A percentile compares a stretch with the other conserved stretches of the same genome.
Evolutionary conservation across 495 filamentous ascomycete genomes (phyloP).

Genomic region (Talaromyces stipitatus): DNA sequence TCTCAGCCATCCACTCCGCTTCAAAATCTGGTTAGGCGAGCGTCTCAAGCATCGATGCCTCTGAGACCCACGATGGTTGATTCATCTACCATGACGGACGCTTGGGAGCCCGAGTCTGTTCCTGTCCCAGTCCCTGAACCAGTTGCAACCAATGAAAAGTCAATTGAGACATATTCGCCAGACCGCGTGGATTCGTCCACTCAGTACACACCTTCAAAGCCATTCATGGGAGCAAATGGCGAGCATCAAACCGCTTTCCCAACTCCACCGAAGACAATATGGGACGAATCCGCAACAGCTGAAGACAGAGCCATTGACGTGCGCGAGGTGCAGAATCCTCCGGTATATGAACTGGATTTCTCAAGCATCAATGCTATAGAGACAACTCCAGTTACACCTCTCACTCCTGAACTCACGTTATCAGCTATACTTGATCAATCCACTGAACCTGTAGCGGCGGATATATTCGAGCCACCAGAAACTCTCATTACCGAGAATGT

Average conservation of each 20-base stretch:
- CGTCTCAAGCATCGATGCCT: conserved; percentile 24
- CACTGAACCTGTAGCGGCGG: conserved; percentile 25
- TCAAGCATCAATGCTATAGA: conserved; percentile 31
- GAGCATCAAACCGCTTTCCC: conserved; percentile 27
- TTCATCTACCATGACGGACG: conserved; percentile 82
- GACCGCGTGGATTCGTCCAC: conserved; percentile 26
- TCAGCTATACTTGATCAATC: conserved; percentile 21
- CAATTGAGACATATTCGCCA: conserved; percentile 6
- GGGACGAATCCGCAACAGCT: conserved; percentile 22
- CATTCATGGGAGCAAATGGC: conserved; percentile 10
- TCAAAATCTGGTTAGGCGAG: conserved; percentile 33
- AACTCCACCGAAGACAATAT: conserved; percentile 32
- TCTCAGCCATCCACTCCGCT: conserved; percentile 48
- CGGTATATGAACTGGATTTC: conserved; percentile 22
- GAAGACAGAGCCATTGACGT: conserved; percentile 10
- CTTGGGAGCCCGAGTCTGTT: conserved; percentile 28
- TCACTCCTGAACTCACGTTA: conserved; percentile 21
- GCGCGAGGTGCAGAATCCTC: conserved; percentile 7
- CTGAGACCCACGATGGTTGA: conserved; percentile 59
- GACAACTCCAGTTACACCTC: conserved; percentile 26
- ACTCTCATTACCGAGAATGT: background rate
- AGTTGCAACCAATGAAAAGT: background rate
- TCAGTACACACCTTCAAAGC: conserved; percentile 29
- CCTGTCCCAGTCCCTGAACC: background rate
- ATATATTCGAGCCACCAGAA: conserved; percentile 12